Evolutionary conservation across 2,329 filamentous ascomycete genomes (phyloP).

Genomic region (Sordariomycetes sp.): DNA sequence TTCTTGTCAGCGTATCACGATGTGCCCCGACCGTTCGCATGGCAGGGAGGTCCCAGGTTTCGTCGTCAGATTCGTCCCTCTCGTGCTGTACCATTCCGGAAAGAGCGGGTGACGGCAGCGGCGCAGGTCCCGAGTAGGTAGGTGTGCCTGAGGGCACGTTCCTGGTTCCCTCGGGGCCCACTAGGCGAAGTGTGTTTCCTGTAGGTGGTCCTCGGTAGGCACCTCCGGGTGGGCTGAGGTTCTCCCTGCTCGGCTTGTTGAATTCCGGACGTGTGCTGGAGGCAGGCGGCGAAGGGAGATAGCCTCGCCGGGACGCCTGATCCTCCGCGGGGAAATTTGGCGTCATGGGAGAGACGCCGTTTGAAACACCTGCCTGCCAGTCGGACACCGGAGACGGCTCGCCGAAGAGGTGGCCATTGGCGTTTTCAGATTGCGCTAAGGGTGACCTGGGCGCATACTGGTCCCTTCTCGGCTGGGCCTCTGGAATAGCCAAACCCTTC

Average conservation of each 20-base stretch:
- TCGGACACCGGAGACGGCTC: not conserved
- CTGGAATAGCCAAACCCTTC: not conserved
- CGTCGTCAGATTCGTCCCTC: conserved; percentile 22
- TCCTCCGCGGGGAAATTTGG: not conserved
- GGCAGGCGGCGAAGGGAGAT: not conserved
- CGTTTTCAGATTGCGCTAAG: not conserved
- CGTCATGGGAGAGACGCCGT: not conserved
- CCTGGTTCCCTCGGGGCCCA: not conserved
- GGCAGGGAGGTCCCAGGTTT: conserved; percentile 22
- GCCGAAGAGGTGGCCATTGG: not conserved
- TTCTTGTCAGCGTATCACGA: conserved; percentile 38
- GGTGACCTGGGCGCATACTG: not conserved
- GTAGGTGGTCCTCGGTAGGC: not conserved
- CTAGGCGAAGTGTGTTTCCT: not conserved
- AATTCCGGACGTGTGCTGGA: not conserved
- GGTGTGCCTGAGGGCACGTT: not conserved
- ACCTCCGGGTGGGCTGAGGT: not conserved
- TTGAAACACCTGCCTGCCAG: not conserved
- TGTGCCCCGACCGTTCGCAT: conserved; percentile 37
- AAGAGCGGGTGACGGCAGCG: conserved; percentile 30
- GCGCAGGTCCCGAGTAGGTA: conserved; percentile 12
- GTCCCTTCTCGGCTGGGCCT: not conserved
- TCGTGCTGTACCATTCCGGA: conserved; percentile 22
- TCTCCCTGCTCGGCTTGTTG: not conserved
- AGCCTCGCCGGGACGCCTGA: not conserved